Percentiles rank a stretch among this genome's conserved stretches.
Conservation (phyloP, 129 eudicot species). For the Artemisia argyi region DNA sequence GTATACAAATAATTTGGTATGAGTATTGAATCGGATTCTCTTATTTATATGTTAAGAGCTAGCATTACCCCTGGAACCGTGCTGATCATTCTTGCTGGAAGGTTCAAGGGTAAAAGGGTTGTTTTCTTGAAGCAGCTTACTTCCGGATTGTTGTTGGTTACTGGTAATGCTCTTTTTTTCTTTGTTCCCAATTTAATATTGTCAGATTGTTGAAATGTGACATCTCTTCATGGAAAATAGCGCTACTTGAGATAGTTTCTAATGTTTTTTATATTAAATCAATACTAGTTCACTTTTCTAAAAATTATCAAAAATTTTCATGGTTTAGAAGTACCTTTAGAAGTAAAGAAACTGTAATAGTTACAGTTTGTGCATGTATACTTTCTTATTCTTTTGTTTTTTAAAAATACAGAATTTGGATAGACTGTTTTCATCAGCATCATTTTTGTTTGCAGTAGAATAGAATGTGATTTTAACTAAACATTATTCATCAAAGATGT, state of each 20-base stretch:
- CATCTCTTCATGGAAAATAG: background rate
- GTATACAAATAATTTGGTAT: background rate
- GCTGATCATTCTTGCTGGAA: conserved; percentile 51
- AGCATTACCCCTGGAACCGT: conserved; percentile 61
- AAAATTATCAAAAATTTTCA: background rate
- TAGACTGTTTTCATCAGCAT: too few species aligned
- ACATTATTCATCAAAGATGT: background rate
- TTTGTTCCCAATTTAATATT: background rate
- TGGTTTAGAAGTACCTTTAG: background rate
- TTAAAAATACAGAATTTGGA: too few species aligned
- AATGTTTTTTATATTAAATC: background rate
- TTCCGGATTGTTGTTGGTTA: conserved; percentile 54
- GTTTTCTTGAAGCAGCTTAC: conserved; percentile 61
- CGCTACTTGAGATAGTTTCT: background rate
- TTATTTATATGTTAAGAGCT: conserved; percentile 34
- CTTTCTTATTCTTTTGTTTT: background rate
- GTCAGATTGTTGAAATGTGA: background rate
- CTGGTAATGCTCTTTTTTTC: conserved; percentile 41
- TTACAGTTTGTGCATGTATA: background rate
- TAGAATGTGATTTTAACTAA: background rate
- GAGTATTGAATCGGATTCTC: background rate
- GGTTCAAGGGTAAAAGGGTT: conserved; percentile 58
- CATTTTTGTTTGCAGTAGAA: background rate
- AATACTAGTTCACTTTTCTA: background rate
- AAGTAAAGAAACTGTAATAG: background rate